Percentiles rank a stretch among this genome's conserved stretches.
phyloP scores from a whole-genome alignment of 1,284 basidiomycete genomes.

The Apiotrichum sp. region DNA sequence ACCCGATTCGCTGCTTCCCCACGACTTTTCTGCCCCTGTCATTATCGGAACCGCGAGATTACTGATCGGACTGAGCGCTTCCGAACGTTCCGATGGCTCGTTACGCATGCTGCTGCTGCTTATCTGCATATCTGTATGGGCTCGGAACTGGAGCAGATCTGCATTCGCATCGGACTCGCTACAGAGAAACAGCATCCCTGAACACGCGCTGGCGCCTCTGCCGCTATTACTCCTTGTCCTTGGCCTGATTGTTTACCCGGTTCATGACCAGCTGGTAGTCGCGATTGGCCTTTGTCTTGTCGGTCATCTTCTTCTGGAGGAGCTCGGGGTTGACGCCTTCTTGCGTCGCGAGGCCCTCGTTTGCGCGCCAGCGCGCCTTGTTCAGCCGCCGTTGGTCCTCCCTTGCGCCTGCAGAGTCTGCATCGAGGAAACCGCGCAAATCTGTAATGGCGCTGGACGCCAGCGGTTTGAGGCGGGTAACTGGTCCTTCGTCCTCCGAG shows the following conservation, averaged over 20 bases:
- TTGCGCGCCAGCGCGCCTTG: slow-evolving; percentile 66
- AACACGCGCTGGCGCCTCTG: no score
- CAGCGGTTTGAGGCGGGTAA: slow-evolving; percentile 51
- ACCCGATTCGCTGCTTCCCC: no score
- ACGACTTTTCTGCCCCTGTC: no score
- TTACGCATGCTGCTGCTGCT: no score
- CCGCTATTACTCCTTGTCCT: no score
- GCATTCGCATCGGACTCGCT: no score
- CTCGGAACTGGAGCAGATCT: no score
- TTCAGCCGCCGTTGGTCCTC: slow-evolving; percentile 60
- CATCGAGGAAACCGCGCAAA: slow-evolving; percentile 68
- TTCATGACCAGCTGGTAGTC: slow-evolving; percentile 44
- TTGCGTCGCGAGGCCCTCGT: slow-evolving; percentile 45
- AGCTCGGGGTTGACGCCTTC: slow-evolving; percentile 24
- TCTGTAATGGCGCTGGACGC: slow-evolving; percentile 69
- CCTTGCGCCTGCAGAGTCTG: slow-evolving; percentile 61
- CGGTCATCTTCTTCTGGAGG: slow-evolving; percentile 26
- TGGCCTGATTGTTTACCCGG: slow-evolving; percentile 33
- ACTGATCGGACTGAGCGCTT: no score
- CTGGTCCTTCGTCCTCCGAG: slow-evolving; percentile 38
- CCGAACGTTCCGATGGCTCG: no score
- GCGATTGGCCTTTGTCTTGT: slow-evolving; percentile 41
- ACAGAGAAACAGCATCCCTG: no score
- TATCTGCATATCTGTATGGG: no score
- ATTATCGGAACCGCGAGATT: no score